These are phyloP conservation scores for Hypoxylon sp. DNA, from an alignment of 2,329 filamentous ascomycete species.

Conservation along the genomic window DNA sequence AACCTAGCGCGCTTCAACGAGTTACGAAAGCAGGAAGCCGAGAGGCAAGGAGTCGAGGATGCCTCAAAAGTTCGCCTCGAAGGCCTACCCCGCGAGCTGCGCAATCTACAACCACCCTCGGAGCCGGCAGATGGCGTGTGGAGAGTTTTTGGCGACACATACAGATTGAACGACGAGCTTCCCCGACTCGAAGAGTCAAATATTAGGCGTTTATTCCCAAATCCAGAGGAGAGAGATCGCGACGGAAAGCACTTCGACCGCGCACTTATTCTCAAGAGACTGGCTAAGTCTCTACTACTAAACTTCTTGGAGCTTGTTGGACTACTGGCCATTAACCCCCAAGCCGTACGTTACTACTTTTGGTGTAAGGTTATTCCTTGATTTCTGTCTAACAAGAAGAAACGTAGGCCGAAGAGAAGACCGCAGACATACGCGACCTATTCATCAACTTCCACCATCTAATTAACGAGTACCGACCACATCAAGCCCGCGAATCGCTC, in stretches of 20 bases:
- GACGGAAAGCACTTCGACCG: constrained; percentile 73
- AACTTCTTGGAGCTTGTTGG: constrained; percentile 91
- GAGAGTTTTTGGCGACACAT: constrained; percentile 54
- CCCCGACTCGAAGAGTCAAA: constrained; percentile 79
- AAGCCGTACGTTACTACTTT: constrained; percentile 57
- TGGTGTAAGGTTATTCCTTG: neutral
- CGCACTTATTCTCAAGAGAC: constrained; percentile 78
- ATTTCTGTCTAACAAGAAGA: constrained; percentile 20
- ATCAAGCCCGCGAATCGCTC: constrained; percentile 82
- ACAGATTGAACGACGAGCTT: constrained; percentile 41
- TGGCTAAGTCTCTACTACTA: constrained; percentile 87
- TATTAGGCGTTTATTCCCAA: constrained; percentile 71
- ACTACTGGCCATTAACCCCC: constrained; percentile 76
- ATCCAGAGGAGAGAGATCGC: constrained; percentile 61
- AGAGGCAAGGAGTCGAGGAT: constrained; percentile 50
- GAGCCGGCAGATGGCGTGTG: constrained; percentile 78
- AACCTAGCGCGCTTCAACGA: constrained; percentile 73
- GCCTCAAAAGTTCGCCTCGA: constrained; percentile 56
- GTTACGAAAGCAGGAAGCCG: constrained; percentile 59
- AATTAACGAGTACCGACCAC: constrained; percentile 83
- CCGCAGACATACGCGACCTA: constrained; percentile 83
- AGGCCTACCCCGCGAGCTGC: constrained; percentile 78
- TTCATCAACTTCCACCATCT: constrained; percentile 94
- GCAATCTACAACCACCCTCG: constrained; percentile 83
- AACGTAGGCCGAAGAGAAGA: constrained; percentile 75